phyloP scores from a whole-genome alignment of 495 filamentous ascomycete genomes.

The Penicillium tannophilum region DNA sequence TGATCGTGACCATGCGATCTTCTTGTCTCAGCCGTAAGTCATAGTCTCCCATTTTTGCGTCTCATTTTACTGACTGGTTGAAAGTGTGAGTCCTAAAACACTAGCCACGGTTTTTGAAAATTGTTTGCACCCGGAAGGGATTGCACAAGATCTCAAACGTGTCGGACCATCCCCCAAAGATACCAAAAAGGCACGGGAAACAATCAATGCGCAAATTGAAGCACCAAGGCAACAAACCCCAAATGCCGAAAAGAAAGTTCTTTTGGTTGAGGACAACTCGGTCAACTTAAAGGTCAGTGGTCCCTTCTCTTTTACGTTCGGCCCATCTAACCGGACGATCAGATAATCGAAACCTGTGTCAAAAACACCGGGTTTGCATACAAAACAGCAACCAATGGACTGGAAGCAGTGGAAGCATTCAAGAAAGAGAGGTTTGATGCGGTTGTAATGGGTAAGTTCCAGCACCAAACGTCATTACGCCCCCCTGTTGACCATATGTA shows the following conservation, averaged over 20 bases:
- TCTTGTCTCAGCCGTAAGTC: constrained; percentile 30
- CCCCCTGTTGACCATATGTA: constrained; percentile 15
- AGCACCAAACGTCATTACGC: not conserved
- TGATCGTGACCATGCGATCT: constrained; percentile 21
- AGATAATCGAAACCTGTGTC: constrained; percentile 29
- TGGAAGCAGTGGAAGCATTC: constrained; percentile 45
- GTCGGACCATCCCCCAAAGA: not conserved
- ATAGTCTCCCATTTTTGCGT: not conserved
- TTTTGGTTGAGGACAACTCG: constrained; percentile 66
- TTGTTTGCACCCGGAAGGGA: constrained; percentile 14
- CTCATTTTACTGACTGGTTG: not conserved
- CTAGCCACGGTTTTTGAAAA: constrained; percentile 24
- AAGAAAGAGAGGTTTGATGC: constrained; percentile 46
- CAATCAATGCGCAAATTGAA: not conserved
- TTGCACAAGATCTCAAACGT: not conserved
- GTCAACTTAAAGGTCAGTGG: constrained; percentile 59
- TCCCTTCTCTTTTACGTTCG: not conserved
- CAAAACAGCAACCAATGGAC: constrained; percentile 22
- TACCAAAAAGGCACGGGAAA: too few species aligned
- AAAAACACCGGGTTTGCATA: constrained; percentile 19
- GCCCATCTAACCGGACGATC: not conserved
- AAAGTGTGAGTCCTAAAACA: constrained; percentile 29
- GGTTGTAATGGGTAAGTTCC: constrained; percentile 43
- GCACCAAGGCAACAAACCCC: not conserved
- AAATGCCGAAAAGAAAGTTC: constrained; percentile 31